phyloP scores from a whole-genome alignment of 495 filamentous ascomycete genomes.

The Oleoguttula mirabilis region DNA sequence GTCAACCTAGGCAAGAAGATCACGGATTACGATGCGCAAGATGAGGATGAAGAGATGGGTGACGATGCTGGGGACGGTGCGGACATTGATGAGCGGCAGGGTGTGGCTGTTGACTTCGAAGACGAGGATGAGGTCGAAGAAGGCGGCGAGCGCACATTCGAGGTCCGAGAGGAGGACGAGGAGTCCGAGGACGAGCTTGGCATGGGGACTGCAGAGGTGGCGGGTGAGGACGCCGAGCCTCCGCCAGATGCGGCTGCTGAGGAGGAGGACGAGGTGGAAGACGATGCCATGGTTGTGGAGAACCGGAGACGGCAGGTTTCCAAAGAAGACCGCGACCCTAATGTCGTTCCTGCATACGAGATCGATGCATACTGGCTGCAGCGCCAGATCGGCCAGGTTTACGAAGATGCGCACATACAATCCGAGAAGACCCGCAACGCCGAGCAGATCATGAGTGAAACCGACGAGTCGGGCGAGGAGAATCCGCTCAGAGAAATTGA shows the following conservation, averaged over 20 bases:
- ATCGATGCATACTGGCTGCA: slow-evolving; percentile 98
- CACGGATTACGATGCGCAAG: slow-evolving; percentile 94
- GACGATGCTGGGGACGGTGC: slow-evolving; percentile 43
- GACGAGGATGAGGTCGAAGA: slow-evolving; percentile 90
- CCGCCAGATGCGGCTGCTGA: slow-evolving; percentile 41
- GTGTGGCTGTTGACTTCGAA: slow-evolving; percentile 93
- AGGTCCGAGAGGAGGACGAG: slow-evolving; percentile 66
- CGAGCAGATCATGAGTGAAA: slow-evolving; percentile 64
- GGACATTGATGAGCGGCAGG: slow-evolving; percentile 79
- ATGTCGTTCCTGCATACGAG: slow-evolving; percentile 62
- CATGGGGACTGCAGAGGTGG: slow-evolving; percentile 27
- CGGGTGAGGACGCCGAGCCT: slow-evolving; percentile 43
- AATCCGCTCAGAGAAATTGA: slow-evolving; percentile 82
- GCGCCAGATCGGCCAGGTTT: slow-evolving; percentile 75
- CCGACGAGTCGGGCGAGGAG: slow-evolving; percentile 65
- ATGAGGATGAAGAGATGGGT: slow-evolving; percentile 86
- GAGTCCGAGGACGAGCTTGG: slow-evolving; percentile 53
- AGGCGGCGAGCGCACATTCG: slow-evolving; percentile 59
- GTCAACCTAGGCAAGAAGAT: slow-evolving; percentile 98
- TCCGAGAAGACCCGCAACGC: slow-evolving; percentile 77
- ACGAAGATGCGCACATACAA: slow-evolving; percentile 79
- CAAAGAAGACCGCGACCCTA: slow-evolving; percentile 41
- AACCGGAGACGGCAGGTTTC: slow-evolving; percentile 35
- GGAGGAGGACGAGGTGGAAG: slow-evolving; percentile 33
- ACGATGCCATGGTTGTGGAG: slow-evolving; percentile 59